Percentiles rank a stretch among this genome's conserved stretches.
These are phyloP conservation scores for Piper longum DNA, from an alignment of 164 flowering plant genomes.

Conservation along the genomic window DNA sequence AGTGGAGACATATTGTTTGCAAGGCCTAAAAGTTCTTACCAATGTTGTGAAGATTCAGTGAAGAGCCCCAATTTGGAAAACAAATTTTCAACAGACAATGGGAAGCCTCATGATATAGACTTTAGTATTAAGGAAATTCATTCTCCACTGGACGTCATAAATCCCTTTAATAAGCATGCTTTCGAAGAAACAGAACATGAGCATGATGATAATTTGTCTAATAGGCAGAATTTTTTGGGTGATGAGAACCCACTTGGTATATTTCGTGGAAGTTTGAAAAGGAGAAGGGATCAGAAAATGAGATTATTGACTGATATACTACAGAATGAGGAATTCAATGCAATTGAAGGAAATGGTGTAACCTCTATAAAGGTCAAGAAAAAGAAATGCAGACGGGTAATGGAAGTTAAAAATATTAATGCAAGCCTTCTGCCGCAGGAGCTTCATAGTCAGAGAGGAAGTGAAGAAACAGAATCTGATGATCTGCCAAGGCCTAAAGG, in stretches of 20 bases:
- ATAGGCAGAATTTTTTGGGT: conserved; percentile 10
- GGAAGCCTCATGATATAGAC: conserved; percentile 1
- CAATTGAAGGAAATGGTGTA: not conserved
- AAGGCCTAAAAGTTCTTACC: conserved; percentile 2
- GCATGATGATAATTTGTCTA: conserved; percentile 14
- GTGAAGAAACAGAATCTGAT: conserved; percentile 8
- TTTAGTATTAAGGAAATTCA: conserved; percentile 4
- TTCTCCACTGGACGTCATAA: conserved; percentile 10
- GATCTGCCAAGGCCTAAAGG: conserved; percentile 3
- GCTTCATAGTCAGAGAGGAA: not conserved
- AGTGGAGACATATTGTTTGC: conserved; percentile 9
- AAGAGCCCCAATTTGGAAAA: conserved; percentile 7
- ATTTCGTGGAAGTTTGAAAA: conserved; percentile 14
- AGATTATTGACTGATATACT: conserved; percentile 34
- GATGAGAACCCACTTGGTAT: conserved; percentile 8
- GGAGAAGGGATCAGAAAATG: conserved; percentile 29
- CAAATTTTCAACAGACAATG: conserved; percentile 4
- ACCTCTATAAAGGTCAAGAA: not conserved
- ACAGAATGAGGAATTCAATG: conserved; percentile 17
- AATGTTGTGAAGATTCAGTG: conserved; percentile 9
- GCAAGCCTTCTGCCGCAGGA: not conserved
- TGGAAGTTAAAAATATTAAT: conserved; percentile 1
- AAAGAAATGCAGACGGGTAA: conserved; percentile 5
- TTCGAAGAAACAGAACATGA: conserved; percentile 13
- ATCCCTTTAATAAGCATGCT: conserved; percentile 5